phyloP scores from a whole-genome alignment of 2,329 filamentous ascomycete genomes.

The Chaetomium sp. region DNA sequence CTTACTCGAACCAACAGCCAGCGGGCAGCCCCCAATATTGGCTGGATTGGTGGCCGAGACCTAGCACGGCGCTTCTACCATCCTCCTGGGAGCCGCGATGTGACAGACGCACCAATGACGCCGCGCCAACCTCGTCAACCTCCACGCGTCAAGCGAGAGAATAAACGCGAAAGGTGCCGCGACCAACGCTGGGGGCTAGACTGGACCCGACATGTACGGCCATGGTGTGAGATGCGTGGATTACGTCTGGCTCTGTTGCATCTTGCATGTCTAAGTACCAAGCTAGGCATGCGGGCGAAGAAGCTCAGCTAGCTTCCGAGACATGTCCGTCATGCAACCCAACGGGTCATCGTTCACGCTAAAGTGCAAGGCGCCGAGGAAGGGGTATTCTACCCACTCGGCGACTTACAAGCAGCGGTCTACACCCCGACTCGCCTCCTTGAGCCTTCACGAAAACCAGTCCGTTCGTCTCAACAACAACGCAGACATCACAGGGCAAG shows the following conservation, averaged over 20 bases:
- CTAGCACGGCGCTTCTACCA: slow-evolving; percentile 23
- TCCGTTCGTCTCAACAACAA: background rate
- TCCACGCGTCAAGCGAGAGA: slow-evolving; percentile 12
- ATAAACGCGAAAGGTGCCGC: background rate
- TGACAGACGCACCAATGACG: slow-evolving; percentile 9
- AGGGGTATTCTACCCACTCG: background rate
- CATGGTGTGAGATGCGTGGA: background rate
- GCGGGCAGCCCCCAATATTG: slow-evolving; percentile 1
- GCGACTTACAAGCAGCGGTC: background rate
- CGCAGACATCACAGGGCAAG: background rate
- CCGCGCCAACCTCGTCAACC: background rate
- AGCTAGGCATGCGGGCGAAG: slow-evolving; percentile 1
- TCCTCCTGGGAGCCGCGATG: slow-evolving; percentile 13
- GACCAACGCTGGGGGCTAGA: background rate
- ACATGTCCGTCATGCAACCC: background rate
- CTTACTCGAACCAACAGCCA: slow-evolving; percentile 22
- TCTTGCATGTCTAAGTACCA: background rate
- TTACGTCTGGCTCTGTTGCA: background rate
- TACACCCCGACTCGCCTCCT: background rate
- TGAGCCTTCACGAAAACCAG: background rate
- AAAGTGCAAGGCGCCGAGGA: background rate
- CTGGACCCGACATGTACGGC: slow-evolving; percentile 2
- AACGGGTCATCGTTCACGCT: background rate
- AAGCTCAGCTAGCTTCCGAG: background rate
- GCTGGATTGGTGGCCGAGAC: slow-evolving; percentile 3